Evolutionary conservation across 1,139 yeast species (phyloP), one percentile per base, ranked within the genome.

Genomic region (Keqinozyma sinolaborantium): DNA sequence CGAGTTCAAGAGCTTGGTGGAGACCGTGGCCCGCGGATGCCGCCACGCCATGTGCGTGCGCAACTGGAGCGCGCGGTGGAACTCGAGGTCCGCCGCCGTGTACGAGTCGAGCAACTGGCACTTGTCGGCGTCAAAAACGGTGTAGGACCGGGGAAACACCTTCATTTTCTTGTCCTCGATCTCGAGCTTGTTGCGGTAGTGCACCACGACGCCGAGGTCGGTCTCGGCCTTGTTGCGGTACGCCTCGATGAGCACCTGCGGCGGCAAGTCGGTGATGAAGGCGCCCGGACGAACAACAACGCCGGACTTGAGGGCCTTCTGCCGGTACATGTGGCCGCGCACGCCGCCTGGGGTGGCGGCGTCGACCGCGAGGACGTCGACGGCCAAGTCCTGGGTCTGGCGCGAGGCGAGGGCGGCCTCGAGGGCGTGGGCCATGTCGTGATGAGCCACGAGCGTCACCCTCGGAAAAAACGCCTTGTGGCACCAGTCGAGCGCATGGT

Each of bases 401-500:
- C 70, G 72, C 33, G 79, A 73, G 11, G 77, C 67, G 25, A 83
- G 68, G 12, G 82, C 70, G 3, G 30, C 36, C 16, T 41, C 42
- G 5, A 69, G 53, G 13, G 47, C 58, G 3, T 48, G 58, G 16
- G 43, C 42, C 15, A 58, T 43, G 3, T 51, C 60, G 15, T 50
- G 50, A 30, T 60, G 58, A 16, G 63, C 56, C 2, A 69, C 60
- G 11, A 70, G 51, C 3, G 73, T 58, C 18, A 70, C 69, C 34
- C 72, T 75, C 25, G 77, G 73, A 53, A 86, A 84, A 39, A 83
- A 82, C 2, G 95, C 97, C 51, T 73, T 71, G 48, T 82, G 87
- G 66, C 97, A 88, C 97, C 97, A 94, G 44, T 84, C 90, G 28
- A 94, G 67, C 3, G 85, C 95, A 51, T 87, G 84, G 45, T 82